Conservation (phyloP, 75 land plant genomes). For the Pseudotsuga menziesii region DNA sequence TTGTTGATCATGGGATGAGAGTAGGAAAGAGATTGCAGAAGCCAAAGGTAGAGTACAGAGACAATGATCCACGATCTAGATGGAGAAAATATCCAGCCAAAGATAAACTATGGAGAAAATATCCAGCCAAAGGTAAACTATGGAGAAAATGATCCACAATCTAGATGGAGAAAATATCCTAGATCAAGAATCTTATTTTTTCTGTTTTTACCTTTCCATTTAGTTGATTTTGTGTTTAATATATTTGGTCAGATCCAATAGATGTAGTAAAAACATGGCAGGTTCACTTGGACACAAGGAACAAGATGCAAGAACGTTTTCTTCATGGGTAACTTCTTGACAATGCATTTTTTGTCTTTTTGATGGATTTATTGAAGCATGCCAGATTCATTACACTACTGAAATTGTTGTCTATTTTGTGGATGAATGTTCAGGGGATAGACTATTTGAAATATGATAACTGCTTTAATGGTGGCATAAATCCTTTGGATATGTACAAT, state of each 20-base stretch:
- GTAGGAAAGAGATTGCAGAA: no score
- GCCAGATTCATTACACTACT: not conserved
- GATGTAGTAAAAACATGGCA: slow-evolving; percentile 3
- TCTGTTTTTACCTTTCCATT: not conserved
- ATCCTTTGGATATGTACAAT: slow-evolving; percentile 19
- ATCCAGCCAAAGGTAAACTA: no score
- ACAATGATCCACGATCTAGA: no score
- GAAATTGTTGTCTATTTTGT: not conserved
- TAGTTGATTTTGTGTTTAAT: not conserved
- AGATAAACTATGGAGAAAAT: no score
- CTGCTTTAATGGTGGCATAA: slow-evolving; percentile 25
- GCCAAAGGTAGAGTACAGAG: no score
- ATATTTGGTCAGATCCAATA: not conserved
- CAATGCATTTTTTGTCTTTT: not conserved
- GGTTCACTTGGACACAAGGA: slow-evolving; percentile 31
- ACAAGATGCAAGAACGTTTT: slow-evolving; percentile 34
- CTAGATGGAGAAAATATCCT: no score
- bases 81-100: no score
- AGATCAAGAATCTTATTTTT: no score
- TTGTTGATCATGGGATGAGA: no score
- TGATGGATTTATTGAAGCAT: not conserved
- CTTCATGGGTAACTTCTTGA: slow-evolving; percentile 25
- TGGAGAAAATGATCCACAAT: no score
- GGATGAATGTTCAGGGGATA: slow-evolving; percentile 27
- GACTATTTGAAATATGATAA: slow-evolving; percentile 60